Evolutionary conservation across 2,329 filamentous ascomycete genomes (phyloP), one percentile per base, ranked within the genome.

Genomic region (Fusarium brevicatenulatum): DNA sequence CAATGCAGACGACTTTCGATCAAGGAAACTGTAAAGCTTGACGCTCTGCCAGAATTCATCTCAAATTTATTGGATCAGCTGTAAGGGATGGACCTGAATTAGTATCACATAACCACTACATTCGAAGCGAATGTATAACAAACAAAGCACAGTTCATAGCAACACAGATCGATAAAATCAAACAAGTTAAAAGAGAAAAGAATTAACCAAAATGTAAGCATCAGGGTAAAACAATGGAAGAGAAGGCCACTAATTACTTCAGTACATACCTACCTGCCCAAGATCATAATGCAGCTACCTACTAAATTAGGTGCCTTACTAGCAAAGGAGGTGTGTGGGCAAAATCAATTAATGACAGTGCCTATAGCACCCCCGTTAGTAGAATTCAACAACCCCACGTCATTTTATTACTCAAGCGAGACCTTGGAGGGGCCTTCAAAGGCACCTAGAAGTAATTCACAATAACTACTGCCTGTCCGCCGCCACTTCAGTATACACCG

Each of bases 1-100:
- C 94, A 97, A 78, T 95, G 94, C 82, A 88, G 93, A 66, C 86
- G 88, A 63, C 83, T 95, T 32, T 87, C 85, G 2, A 70, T 93
- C 21, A 91, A 88, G 73, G 86, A 91, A 71, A 83, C 89, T 19
- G 88, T 94, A 19, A 76, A 83, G 7, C 63, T 90, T 10, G 83
- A 85, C 3, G 68, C 68, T 16, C 63, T 83, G n/a, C 83, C 83
- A 16, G 76, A 77, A 8, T 85, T 87, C 77, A 83, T 91, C 21
- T 82, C 85, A 2, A 66, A 63, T 9, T 50, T 83, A 57, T 83
- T 92, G 59, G 80, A 82, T 25, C 82, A 84, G 72, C 74, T 93
- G 60, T 92, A 83, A 69, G 25, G 34, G 15, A 37, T 28, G 4
- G 19, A 28, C 21, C 25, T n/a, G 28, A n/a, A 18, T 47, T 34